Conservation (phyloP, 2,329 filamentous ascomycete species). For the Monosporascus sp. region DNA sequence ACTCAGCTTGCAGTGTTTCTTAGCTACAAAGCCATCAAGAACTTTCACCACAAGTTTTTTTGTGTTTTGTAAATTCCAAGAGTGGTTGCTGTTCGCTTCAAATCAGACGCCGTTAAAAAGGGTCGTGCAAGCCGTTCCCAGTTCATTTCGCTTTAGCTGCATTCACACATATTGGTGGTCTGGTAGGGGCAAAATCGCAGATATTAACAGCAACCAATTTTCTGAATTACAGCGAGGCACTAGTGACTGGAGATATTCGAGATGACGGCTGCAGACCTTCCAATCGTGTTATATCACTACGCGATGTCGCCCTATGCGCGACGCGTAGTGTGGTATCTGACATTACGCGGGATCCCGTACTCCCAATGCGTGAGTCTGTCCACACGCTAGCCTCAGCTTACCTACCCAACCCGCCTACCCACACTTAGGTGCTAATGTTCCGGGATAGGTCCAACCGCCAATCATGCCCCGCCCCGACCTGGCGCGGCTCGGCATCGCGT, state of each 20-base stretch:
- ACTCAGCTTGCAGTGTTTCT: too few relatives aligned
- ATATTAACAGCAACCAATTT: too few relatives aligned
- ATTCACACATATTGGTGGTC: too few relatives aligned
- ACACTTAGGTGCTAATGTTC: not conserved
- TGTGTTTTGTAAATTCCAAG: too few relatives aligned
- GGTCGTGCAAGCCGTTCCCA: too few relatives aligned
- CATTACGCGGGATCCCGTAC: slow-evolving; percentile 59
- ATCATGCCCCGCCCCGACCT: slow-evolving; percentile 64
- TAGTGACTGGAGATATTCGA: not conserved
- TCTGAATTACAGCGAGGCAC: too few relatives aligned
- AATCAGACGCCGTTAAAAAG: too few relatives aligned
- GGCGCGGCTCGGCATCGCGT: slow-evolving; percentile 52
- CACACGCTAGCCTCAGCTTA: not conserved
- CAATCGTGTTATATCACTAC: slow-evolving; percentile 64
- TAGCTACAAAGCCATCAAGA: too few relatives aligned
- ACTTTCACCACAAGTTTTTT: too few relatives aligned
- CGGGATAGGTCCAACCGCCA: slow-evolving; percentile 56
- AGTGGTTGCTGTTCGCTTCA: too few relatives aligned
- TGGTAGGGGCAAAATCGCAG: too few relatives aligned
- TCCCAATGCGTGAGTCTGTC: slow-evolving; percentile 57
- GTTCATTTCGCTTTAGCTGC: too few relatives aligned
- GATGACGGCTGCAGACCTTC: slow-evolving; percentile 12
- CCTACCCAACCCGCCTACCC: not conserved
- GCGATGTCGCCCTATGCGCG: slow-evolving; percentile 58
- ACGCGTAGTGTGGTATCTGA: slow-evolving; percentile 62